Base-by-base conservation (phyloP, 768 basidiomycete genomes). In the Suillus alpinus region DNA sequence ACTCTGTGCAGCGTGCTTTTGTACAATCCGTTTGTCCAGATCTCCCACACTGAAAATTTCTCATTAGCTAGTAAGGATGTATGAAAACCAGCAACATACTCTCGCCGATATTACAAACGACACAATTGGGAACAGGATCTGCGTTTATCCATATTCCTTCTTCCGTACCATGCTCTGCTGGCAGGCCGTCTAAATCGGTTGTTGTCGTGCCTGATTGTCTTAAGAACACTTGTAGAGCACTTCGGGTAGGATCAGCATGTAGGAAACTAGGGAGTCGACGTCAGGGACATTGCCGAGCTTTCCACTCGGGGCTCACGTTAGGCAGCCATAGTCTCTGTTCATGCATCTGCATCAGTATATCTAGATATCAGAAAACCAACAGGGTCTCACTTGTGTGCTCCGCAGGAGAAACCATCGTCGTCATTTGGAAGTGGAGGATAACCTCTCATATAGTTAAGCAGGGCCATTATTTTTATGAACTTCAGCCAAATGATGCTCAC, bases 91-190 rank as follows among this genome's bases (percentile, higher is more conserved):
- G 20, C 44, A 34, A 75, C 88, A 70, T 61, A 91, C 94, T 96
- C 79, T 93, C 90, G 26, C 94, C 94, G 43, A 97, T 87, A 67
- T 97, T 97, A 72, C 92, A 94, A 20, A 97, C 91, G 8, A 96
- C 78, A 64, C 91, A 92, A 9, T 87, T 89, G 14, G 86, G 86
- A 23, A 92, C 82, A 0, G 95, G 95, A 71, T 94, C 87, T 0
- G 92, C 94, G 52, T 85, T 83, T 56, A 95, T 87, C 94, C 94
- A 96, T 1, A 79, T 64, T 2, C 90, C 88, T 57, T 82, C 78
- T 61, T 85, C 81, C 29, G 76, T 72, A 4, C 84, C 84, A 36
- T 85, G 79, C 66, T 89, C 83, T 2, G 73, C 68, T 0, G 83
- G 82, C 8, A 84, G 69, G 12, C 76, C 77, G 18, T 73, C 70